Evolutionary conservation across 169 alveolate species (phyloP), one percentile per base, ranked within the genome.

Genomic region (Miamiensis avidus): DNA sequence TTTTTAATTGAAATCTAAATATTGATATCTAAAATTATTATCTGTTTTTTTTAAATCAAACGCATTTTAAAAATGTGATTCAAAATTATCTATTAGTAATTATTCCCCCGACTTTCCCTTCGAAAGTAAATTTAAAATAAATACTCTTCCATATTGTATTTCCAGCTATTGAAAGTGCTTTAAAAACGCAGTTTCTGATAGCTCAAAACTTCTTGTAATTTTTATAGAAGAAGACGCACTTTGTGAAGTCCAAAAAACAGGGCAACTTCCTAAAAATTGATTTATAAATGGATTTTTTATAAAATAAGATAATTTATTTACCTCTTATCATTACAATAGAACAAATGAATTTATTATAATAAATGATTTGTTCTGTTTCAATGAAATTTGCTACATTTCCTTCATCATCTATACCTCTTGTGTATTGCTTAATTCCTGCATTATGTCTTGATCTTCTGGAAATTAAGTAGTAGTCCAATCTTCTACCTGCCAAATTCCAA

Each of bases 331-430:
- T 95, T 25, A 97, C 91, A 91, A 93, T 96, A 65, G 97, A 91
- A 79, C 82, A 81, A 76, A 90, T 76, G 34, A 83, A 32, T 75
- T 93, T 88, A 74, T 91, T 91, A 85, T 92, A 93, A 49, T 96
- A 89, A 33, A 97, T 84, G 29, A 97, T 92, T 76, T 95, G 93
- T 90, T 98, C 99, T 33, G 99, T 97, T 94, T 98, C 99, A 1
- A 97, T 99, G 92, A 95, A 98, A 92, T 98, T 98, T 30, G 99
- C 99, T 30, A 97, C 99, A 92, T 97, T 93, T 29, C 99, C 99
- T 28, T 96, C 93, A 31, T 93, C 98, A 84, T 98, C 99, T 6
- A 98, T 95, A n/a, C 99, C 99, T 91, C 99, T 96, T 31, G 98
- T 97, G 91, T 96, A 95, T 88, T 95, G 95, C 76, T 99, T 91